A percentile compares a stretch with the other conserved stretches of the same genome.
Conservation (phyloP, 441 rosid genomes). For the Arabidopsis lyrata region DNA sequence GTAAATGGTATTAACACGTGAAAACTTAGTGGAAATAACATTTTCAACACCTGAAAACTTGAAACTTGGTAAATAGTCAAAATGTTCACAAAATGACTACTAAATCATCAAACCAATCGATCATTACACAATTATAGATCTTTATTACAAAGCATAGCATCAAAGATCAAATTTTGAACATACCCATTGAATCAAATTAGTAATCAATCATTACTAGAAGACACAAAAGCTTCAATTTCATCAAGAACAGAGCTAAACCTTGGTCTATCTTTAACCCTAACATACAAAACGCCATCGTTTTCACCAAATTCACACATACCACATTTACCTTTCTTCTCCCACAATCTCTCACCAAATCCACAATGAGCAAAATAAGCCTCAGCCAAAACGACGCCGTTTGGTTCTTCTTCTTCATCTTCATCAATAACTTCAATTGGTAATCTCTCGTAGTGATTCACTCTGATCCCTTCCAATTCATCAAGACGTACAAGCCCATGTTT, state of each 20-base stretch:
- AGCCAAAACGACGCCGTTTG: conserved; percentile 47
- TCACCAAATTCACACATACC: conserved; percentile 48
- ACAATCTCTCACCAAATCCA: conserved; percentile 62
- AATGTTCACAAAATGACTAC: no score
- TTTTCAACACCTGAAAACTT: neutral
- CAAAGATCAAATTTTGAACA: conserved; percentile 17
- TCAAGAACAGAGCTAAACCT: conserved; percentile 40
- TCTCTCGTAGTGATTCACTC: conserved; percentile 74
- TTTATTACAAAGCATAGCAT: neutral
- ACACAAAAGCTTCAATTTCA: conserved; percentile 48
- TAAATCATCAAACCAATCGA: neutral
- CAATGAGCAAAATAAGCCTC: conserved; percentile 69
- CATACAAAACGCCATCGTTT: conserved; percentile 49
- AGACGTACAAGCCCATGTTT: conserved; percentile 53
- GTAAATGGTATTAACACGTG: neutral
- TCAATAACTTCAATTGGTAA: conserved; percentile 49
- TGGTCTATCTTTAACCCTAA: conserved; percentile 48
- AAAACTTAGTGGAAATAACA: neutral
- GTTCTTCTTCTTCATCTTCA: neutral
- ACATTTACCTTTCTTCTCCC: conserved; percentile 58
- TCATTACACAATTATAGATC: neutral
- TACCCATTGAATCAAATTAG: neutral
- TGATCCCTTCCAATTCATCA: conserved; percentile 68
- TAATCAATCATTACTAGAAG: conserved; percentile 20
- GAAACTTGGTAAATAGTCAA: neutral